phyloP scores from a whole-genome alignment of 306 rosid genomes.

The Myrica gale region DNA sequence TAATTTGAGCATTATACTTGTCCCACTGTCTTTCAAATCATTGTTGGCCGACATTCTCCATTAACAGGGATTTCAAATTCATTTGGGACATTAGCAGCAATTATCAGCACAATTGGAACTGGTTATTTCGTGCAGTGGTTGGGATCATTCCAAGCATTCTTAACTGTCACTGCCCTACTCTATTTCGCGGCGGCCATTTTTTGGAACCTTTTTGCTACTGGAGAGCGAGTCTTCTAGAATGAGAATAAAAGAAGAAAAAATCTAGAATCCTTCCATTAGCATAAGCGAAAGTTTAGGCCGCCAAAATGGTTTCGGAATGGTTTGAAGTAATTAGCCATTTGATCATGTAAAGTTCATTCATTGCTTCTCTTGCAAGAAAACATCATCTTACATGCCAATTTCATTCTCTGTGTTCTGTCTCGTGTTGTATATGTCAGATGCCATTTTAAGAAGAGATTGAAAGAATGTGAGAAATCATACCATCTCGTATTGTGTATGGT shows the following conservation, averaged over 20 bases:
- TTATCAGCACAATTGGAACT: constrained; percentile 89
- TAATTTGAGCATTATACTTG: background rate
- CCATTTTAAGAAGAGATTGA: too few species aligned
- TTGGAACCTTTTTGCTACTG: constrained; percentile 80
- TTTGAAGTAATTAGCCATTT: background rate
- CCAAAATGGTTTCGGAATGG: background rate
- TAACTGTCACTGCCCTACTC: constrained; percentile 68
- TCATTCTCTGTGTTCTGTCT: background rate
- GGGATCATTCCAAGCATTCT: constrained; percentile 87
- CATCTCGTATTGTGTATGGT: too few species aligned
- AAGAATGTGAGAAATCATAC: too few species aligned
- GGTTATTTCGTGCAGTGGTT: constrained; percentile 91
- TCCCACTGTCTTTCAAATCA: background rate
- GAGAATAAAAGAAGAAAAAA: background rate
- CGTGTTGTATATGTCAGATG: background rate
- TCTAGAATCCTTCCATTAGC: background rate
- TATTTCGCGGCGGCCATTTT: constrained; percentile 67
- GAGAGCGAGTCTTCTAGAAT: constrained; percentile 65
- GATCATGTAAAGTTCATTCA: background rate
- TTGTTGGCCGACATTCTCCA: background rate
- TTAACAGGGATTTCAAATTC: constrained; percentile 77
- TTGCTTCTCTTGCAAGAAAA: background rate
- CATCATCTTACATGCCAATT: background rate
- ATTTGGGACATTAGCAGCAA: constrained; percentile 88
- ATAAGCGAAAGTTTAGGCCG: background rate